Evolutionary conservation across 1,284 basidiomycete species (phyloP), one percentile per base, ranked within the genome.

Genomic region (Tausonia pullulans): DNA sequence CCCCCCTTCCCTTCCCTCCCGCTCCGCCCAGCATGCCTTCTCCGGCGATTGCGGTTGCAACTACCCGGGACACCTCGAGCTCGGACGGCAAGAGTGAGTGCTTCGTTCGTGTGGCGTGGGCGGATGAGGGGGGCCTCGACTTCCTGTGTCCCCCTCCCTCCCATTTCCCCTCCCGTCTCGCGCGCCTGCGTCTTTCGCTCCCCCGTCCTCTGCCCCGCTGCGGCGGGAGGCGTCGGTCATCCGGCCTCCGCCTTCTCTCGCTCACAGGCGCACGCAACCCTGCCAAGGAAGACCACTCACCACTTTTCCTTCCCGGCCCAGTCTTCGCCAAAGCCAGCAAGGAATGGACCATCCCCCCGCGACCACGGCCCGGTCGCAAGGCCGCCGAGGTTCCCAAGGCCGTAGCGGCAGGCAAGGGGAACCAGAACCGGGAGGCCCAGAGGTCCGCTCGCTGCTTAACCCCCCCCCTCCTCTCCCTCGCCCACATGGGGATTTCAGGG

Each of bases 321-420:
- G 64, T 65, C 48, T 65, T 65, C 50, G 64, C 64, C 5, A 65
- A 65, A 50, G 64, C 64, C 2, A 58, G 55, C 43, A 61, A 65
- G 51, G 64, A 65, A 10, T 65, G 64, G 64, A 62, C 64, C 2
- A 65, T 65, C 11, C 64, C 64, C 27, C 64, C 64, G 51, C 60
- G 64, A 46, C 64, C 64, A 44, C 54, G 64, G 13, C 64, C 64
- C 46, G 64, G 64, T 8, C 55, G 64, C 4, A 65, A 65, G 43
- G 64, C 59, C 13, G 53, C 59, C 14, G 58, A 48, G 46, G 4
- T 49, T 40, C 1, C 43, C 58, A 8, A 43, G 41, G 58, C 54
- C 60, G 50, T 16, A 14, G 41, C 51, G n/a, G 50, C 45, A 56
- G 39, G 10, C 9, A 61, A 61, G 13, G 58, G 63, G 6, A 58